These are phyloP conservation scores for Pythium aquatile DNA, from an alignment of 352 stramenopile genomes.

Conservation along the genomic window DNA sequence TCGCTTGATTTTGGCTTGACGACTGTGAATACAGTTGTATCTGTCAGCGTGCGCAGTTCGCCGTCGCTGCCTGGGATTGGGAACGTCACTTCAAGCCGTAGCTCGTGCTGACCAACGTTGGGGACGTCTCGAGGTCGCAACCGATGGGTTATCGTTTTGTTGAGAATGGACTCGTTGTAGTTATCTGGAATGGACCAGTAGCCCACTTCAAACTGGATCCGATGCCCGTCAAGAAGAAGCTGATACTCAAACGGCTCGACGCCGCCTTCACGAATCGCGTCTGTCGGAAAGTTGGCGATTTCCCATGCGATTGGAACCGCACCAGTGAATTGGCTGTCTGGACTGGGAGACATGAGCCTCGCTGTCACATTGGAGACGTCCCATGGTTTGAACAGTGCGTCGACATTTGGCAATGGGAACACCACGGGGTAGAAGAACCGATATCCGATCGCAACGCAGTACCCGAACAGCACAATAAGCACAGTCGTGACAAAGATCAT, in stretches of 20 bases:
- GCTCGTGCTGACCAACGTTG: constrained; percentile 4
- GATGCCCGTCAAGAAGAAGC: constrained; percentile 35
- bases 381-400: constrained; percentile 35
- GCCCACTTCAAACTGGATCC: constrained; percentile 39
- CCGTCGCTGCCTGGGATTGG: constrained; percentile 37
- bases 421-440: constrained; percentile 40
- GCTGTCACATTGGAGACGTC: constrained; percentile 50
- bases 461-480: constrained; percentile 31
- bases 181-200: constrained; percentile 18
- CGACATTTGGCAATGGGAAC: constrained; percentile 37
- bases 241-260: constrained; percentile 48
- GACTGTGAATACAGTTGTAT: constrained; percentile 29
- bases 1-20: constrained; percentile 7
- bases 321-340: constrained; percentile 19
- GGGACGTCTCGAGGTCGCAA: constrained; percentile 15
- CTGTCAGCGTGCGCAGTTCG: constrained; percentile 30
- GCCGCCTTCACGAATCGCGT: constrained; percentile 37
- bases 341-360: constrained; percentile 31
- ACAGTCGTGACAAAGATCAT: constrained; percentile 16
- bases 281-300: constrained; percentile 35
- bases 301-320: constrained; percentile 43
- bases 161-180: constrained; percentile 12
- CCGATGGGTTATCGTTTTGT: constrained; percentile 23
- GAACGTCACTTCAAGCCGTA: constrained; percentile 41
- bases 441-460: constrained; percentile 42